Conservation (phyloP, 75 land plant genomes). For the Pseudotsuga menziesii region DNA sequence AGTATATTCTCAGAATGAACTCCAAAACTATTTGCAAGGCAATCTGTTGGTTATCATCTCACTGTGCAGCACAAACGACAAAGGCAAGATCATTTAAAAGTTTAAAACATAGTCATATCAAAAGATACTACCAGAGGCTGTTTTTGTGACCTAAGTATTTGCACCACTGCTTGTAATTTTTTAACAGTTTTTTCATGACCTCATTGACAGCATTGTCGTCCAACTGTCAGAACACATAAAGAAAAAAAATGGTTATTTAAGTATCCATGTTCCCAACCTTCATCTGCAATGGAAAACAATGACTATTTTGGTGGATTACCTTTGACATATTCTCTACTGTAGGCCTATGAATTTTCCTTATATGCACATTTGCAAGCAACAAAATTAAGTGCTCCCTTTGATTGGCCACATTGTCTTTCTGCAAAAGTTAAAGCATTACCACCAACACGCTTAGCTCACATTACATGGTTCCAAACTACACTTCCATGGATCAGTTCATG, state of each 20-base stretch:
- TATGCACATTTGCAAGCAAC: constrained; percentile 79
- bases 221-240: constrained; percentile 36
- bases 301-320: background rate
- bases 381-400: constrained; percentile 90
- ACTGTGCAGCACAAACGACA: background rate
- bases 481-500: too few relatives aligned
- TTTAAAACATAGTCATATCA: background rate
- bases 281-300: background rate
- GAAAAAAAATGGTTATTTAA: constrained; percentile 15
- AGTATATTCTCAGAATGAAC: background rate
- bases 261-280: background rate
- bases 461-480: background rate
- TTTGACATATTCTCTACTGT: background rate
- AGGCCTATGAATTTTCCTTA: constrained; percentile 15
- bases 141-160: constrained; percentile 77
- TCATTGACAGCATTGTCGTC: constrained; percentile 80
- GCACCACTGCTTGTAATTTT: constrained; percentile 95
- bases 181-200: constrained; percentile 83
- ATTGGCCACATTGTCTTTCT: constrained; percentile 91
- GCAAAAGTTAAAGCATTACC: constrained; percentile 9
- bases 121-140: constrained; percentile 54
- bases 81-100: background rate
- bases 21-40: background rate
- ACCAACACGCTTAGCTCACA: background rate
- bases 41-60: background rate